Evolutionary conservation across 2,329 filamentous ascomycete species (phyloP).

Genomic region (Ploettnerulaceae sp.): DNA sequence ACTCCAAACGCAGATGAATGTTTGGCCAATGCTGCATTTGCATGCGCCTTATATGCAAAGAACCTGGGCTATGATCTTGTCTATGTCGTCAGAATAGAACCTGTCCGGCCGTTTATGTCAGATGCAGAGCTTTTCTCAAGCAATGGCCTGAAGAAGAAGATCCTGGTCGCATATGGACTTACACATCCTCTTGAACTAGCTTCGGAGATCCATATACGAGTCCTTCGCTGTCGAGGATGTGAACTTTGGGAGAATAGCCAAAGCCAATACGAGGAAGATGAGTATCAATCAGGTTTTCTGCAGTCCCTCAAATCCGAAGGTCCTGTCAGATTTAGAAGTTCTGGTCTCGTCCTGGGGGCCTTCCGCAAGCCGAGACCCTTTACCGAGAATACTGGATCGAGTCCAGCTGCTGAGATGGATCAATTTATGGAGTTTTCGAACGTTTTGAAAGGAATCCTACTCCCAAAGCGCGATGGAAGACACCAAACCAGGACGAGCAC

Average conservation of each 20-base stretch:
- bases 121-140: conserved; percentile 19
- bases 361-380: conserved; percentile 10
- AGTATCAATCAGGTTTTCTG: conserved; percentile 15
- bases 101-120: conserved; percentile 17
- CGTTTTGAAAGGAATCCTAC: conserved; percentile 9
- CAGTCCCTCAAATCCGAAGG: conserved; percentile 9
- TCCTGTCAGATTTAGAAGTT: conserved; percentile 5
- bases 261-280: conserved; percentile 1
- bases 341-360: conserved; percentile 22
- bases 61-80: conserved; percentile 31
- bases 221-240: conserved; percentile 21
- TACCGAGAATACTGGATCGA: neutral
- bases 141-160: conserved; percentile 22
- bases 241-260: conserved; percentile 3
- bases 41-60: conserved; percentile 26
- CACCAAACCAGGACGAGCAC: conserved; percentile 6
- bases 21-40: conserved; percentile 22
- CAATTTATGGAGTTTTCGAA: conserved; percentile 5
- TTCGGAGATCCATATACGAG: conserved; percentile 24
- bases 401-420: conserved; percentile 7
- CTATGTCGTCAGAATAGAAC: conserved; percentile 25
- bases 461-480: neutral
- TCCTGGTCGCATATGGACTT: conserved; percentile 30
- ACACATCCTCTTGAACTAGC: conserved; percentile 21
- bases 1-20: neutral